A percentile compares a stretch with the other conserved stretches of the same genome.
These are phyloP conservation scores for Mortierella sp. DNA, from an alignment of 371 early-diverging fungal species.

Conservation along the genomic window DNA sequence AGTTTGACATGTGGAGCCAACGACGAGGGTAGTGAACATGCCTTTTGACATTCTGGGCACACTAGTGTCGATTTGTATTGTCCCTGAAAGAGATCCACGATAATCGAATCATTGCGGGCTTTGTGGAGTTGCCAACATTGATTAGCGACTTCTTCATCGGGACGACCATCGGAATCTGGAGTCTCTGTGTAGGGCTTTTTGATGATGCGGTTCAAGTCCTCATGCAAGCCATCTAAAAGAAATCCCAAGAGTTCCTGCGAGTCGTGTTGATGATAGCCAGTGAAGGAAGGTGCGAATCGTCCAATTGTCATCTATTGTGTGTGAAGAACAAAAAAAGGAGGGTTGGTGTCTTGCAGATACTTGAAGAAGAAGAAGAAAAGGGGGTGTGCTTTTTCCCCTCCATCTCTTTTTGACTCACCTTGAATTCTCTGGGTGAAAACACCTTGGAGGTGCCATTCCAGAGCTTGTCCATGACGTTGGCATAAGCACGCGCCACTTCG, in stretches of 20 bases:
- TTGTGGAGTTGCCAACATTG: slow-evolving; percentile 71
- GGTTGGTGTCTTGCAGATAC: no score
- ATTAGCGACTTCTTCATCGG: slow-evolving; percentile 68
- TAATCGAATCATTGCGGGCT: slow-evolving; percentile 73
- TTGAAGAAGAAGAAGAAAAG: no score
- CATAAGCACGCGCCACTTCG: slow-evolving; percentile 74
- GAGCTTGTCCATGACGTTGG: slow-evolving; percentile 64
- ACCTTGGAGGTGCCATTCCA: slow-evolving; percentile 63
- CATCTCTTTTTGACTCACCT: slow-evolving; percentile 45
- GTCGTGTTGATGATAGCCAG: slow-evolving; percentile 81
- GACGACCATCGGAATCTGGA: slow-evolving; percentile 76
- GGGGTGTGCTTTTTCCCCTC: no score
- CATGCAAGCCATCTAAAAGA: slow-evolving; percentile 74
- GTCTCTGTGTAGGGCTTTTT: slow-evolving; percentile 82
- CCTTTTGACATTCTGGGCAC: slow-evolving; percentile 74
- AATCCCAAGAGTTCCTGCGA: slow-evolving; percentile 73
- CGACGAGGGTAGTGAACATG: background rate
- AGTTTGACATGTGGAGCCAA: no score
- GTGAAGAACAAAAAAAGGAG: background rate
- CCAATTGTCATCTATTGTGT: slow-evolving; percentile 62
- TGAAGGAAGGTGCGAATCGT: slow-evolving; percentile 72
- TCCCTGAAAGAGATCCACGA: slow-evolving; percentile 87
- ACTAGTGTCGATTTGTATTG: slow-evolving; percentile 81
- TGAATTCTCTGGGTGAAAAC: slow-evolving; percentile 77
- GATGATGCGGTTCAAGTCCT: slow-evolving; percentile 74